Percentiles rank a stretch among this genome's conserved stretches.
These are phyloP conservation scores for Takashimella koratensis DNA, from an alignment of 1,284 basidiomycete species.

Conservation along the genomic window DNA sequence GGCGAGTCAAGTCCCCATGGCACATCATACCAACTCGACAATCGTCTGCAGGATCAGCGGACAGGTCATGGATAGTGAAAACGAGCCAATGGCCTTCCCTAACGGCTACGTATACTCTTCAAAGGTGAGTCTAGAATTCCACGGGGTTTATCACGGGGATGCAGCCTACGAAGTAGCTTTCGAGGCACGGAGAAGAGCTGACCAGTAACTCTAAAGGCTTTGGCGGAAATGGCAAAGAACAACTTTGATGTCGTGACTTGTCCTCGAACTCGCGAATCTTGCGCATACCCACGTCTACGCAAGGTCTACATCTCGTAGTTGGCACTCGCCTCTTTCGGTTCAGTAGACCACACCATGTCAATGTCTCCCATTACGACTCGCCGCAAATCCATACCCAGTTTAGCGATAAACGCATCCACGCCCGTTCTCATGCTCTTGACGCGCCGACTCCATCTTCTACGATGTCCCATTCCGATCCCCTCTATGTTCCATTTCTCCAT, in stretches of 20 bases:
- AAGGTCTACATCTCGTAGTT: conserved; percentile 68
- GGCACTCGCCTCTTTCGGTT: no score
- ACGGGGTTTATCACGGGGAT: no score
- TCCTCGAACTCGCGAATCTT: conserved; percentile 67
- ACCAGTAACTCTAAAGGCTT: conserved; percentile 55
- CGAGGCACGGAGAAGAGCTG: no score
- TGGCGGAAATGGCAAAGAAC: conserved; percentile 75
- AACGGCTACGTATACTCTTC: conserved; percentile 89
- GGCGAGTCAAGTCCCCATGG: conserved; percentile 81
- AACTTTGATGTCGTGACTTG: conserved; percentile 71
- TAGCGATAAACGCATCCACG: no score
- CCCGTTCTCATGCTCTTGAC: no score
- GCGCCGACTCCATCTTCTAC: no score
- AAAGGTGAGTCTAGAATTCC: conserved; percentile 58
- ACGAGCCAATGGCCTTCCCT: conserved; percentile 86
- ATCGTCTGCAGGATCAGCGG: conserved; percentile 89
- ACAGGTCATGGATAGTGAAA: conserved; percentile 90
- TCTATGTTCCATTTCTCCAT: no score
- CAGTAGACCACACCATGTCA: no score
- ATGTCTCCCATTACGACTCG: no score
- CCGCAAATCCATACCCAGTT: no score
- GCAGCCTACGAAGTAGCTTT: no score
- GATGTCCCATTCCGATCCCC: no score
- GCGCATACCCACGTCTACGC: conserved; percentile 62
- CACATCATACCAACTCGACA: conserved; percentile 91